phyloP scores from a whole-genome alignment of 1,139 yeast genomes.

The Ogataea hybrid region DNA sequence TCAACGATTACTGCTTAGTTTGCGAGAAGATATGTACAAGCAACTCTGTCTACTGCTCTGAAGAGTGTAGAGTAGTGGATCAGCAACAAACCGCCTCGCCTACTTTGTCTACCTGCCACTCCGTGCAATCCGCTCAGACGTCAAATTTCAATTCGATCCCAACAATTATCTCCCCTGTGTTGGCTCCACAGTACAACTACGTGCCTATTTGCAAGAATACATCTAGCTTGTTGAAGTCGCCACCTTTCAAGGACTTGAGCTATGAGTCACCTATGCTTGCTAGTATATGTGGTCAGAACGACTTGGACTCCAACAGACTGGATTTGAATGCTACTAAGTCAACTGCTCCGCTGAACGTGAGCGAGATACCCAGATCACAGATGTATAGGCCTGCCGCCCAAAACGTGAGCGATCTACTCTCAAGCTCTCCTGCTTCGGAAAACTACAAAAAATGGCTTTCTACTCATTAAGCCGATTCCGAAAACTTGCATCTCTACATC shows the following conservation, averaged over 20 bases:
- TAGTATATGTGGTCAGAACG: slow-evolving; percentile 18
- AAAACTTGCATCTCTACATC: slow-evolving; percentile 6
- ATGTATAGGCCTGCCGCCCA: slow-evolving; percentile 16
- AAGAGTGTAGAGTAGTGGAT: slow-evolving; percentile 51
- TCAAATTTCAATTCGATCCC: slow-evolving; percentile 15
- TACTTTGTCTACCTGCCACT: slow-evolving; percentile 24
- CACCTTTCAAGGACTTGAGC: slow-evolving; percentile 26
- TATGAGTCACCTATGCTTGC: slow-evolving; percentile 32
- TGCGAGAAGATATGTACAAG: slow-evolving; percentile 60
- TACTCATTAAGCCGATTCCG: slow-evolving; percentile 19
- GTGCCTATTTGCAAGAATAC: slow-evolving; percentile 7
- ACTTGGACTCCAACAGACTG: slow-evolving; percentile 30
- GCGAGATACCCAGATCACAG: slow-evolving; percentile 4
- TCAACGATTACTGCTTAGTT: slow-evolving; percentile 64
- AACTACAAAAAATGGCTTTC: slow-evolving; percentile 33
- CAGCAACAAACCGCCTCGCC: slow-evolving; percentile 23
- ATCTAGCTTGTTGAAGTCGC: slow-evolving; percentile 19
- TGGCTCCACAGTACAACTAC: slow-evolving; percentile 28
- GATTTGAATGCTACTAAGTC: slow-evolving; percentile 25
- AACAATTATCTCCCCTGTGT: slow-evolving; percentile 28
- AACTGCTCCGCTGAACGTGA: neutral
- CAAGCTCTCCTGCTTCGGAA: slow-evolving; percentile 29
- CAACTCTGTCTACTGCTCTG: slow-evolving; percentile 59
- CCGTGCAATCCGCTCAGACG: slow-evolving; percentile 11
- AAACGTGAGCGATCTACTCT: slow-evolving; percentile 26